phyloP scores from a whole-genome alignment of 306 rosid genomes.

The Lathyrus oleraceus region DNA sequence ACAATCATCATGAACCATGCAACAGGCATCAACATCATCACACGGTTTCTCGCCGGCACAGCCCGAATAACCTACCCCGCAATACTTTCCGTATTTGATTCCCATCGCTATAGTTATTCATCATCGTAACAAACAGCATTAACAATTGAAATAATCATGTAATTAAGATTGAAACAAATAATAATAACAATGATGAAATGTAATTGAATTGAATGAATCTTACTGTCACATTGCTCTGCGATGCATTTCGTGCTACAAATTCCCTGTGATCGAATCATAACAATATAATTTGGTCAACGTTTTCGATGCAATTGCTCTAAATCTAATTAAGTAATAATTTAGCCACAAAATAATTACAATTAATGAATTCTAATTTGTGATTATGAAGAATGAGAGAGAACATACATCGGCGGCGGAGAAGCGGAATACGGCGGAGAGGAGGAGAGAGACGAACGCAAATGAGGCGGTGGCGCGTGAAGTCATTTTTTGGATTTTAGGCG shows the following conservation, averaged over 20 bases:
- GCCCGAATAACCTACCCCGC: conserved; percentile 83
- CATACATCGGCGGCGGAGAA: conserved; percentile 37
- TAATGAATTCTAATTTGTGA: no score
- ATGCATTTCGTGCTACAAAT: conserved; percentile 70
- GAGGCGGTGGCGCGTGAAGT: conserved; percentile 37
- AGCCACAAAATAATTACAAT: no score
- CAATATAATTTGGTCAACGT: conserved; percentile 1
- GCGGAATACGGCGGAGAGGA: conserved; percentile 42
- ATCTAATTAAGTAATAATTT: no score
- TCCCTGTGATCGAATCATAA: conserved; percentile 31
- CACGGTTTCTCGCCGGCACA: conserved; percentile 87
- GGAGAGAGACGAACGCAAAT: conserved; percentile 39
- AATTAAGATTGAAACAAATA: not conserved
- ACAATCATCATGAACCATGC: conserved; percentile 80
- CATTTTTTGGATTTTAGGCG: conserved; percentile 14
- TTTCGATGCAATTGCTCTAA: not conserved
- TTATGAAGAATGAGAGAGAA: no score
- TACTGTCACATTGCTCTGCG: conserved; percentile 64
- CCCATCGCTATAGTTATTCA: conserved; percentile 19
- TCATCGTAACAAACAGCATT: not conserved
- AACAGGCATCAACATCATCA: conserved; percentile 88
- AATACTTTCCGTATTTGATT: conserved; percentile 84
- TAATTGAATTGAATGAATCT: conserved; percentile 23
- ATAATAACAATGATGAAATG: not conserved
- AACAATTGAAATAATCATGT: not conserved